phyloP scores from a whole-genome alignment of 495 filamentous ascomycete species.

The Thozetella sp. region DNA sequence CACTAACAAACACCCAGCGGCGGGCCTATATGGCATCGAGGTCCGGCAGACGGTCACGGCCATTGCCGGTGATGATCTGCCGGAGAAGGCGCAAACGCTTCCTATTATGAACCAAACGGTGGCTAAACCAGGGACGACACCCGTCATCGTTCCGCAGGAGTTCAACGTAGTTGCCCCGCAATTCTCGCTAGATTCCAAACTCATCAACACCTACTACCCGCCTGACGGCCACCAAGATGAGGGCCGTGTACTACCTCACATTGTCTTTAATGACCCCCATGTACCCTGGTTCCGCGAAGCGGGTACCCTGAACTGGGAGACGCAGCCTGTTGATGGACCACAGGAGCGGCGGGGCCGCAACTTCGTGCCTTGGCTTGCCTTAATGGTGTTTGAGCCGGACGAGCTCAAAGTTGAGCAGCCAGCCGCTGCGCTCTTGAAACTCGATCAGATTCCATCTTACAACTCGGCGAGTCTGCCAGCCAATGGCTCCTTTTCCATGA shows the following conservation, averaged over 20 bases:
- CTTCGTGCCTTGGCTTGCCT: conserved; percentile 35
- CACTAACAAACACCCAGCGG: conserved; percentile 27
- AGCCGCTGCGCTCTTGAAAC: neutral
- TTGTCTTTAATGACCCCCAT: conserved; percentile 48
- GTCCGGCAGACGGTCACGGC: conserved; percentile 15
- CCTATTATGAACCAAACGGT: neutral
- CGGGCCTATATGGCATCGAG: conserved; percentile 16
- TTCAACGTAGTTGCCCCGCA: conserved; percentile 37
- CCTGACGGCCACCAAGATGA: conserved; percentile 35
- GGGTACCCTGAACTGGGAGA: no score
- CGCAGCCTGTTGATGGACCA: no score
- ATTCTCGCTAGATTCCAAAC: conserved; percentile 23
- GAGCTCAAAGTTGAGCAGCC: conserved; percentile 17
- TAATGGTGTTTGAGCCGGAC: conserved; percentile 34
- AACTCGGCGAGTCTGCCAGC: no score
- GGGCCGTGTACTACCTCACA: conserved; percentile 40
- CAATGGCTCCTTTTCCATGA: no score
- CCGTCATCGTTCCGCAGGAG: conserved; percentile 3
- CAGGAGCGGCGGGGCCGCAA: conserved; percentile 20
- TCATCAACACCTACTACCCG: conserved; percentile 42
- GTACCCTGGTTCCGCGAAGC: conserved; percentile 47
- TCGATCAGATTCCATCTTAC: no score
- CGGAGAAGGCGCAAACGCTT: conserved; percentile 6
- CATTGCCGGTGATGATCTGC: neutral
- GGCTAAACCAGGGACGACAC: neutral